A percentile compares a stretch with the other conserved stretches of the same genome.
Evolutionary conservation across 352 stramenopile species (phyloP).

Genomic region (Peronospora farinosa): DNA sequence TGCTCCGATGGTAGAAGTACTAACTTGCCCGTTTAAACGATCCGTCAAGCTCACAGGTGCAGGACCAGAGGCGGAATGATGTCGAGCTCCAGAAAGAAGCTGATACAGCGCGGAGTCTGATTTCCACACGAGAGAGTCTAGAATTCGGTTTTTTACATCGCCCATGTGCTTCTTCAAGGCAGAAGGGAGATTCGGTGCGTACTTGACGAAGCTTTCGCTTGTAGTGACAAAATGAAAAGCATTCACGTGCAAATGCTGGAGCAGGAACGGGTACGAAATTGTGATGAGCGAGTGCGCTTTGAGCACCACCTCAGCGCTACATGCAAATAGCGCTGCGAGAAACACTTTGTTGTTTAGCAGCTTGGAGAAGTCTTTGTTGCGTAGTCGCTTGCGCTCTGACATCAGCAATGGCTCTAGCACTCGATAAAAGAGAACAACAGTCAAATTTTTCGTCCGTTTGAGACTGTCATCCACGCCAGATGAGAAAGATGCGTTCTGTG

Average conservation of each 20-base stretch:
- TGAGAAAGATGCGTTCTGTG: constrained; percentile 13
- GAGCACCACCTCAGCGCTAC: constrained; percentile 75
- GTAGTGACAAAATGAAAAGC: constrained; percentile 85
- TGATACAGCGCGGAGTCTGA: constrained; percentile 65
- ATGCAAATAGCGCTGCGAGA: constrained; percentile 70
- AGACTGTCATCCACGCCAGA: constrained; percentile 70
- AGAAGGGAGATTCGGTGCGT: constrained; percentile 59
- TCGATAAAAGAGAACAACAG: constrained; percentile 70
- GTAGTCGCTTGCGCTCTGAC: constrained; percentile 63
- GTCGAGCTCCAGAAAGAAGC: constrained; percentile 34
- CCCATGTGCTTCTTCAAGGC: constrained; percentile 82
- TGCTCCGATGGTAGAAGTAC: constrained; percentile 1
- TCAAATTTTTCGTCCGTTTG: constrained; percentile 60
- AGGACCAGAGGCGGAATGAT: constrained; percentile 12
- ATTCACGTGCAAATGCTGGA: constrained; percentile 68
- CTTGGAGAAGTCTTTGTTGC: constrained; percentile 66
- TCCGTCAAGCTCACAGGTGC: constrained; percentile 10
- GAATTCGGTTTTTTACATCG: constrained; percentile 77
- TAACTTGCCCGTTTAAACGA: constrained; percentile 9
- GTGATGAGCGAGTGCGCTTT: constrained; percentile 84
- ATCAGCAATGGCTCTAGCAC: constrained; percentile 70
- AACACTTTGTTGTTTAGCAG: constrained; percentile 80
- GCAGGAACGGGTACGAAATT: constrained; percentile 74
- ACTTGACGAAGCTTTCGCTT: constrained; percentile 84
- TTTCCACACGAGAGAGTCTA: constrained; percentile 72